Evolutionary conservation across 2,329 filamentous ascomycete genomes (phyloP), one percentile per base, ranked within the genome.

Genomic region (Paramyrothecium roridum): DNA sequence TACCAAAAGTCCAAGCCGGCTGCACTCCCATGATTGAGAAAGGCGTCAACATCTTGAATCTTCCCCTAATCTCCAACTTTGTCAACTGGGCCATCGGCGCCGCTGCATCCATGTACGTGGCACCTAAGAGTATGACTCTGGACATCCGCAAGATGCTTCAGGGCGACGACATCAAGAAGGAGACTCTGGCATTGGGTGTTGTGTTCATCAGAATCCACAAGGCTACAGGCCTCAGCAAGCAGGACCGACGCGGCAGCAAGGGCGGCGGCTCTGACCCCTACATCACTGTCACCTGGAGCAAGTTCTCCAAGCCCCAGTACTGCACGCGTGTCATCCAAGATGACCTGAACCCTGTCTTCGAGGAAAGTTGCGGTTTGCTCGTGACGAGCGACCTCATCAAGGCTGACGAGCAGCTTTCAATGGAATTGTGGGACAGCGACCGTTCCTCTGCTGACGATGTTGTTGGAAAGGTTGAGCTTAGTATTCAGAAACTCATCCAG

Each of bases 231-330:
- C 81, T 99, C 56, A 96, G 91, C 77, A 97, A 96, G 73, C 93
- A 97, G 68, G 95, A 99, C 68, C 74, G 76, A 50, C 86, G 90
- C 56, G 93, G 92, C 45, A 93, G 87, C 65, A 82, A 88, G 52
- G 89, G 91, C 19, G 93, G 95, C 34, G 93, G 93, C 48, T 96
- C 90, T 52, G 95, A 99, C 63, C 92, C 93, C 0, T 98, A 98
- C 71, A 96, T 98, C 68, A 97, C 93, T 33, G 81, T 98, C 37
- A 88, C 90, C 45, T 98, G 96, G 78, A 96, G 91, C 65, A 97
- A 98, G 71, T 98, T 97, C 64, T 90, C 90, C 55, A 99, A 99
- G 75, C 93, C 93, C 2, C 96, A 96, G 84, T 98, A 96, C 73
- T 97, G 93, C 72, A 98, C 95, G 2, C 87, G 95, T 50, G 93